These are phyloP conservation scores for Neurospora africana DNA, from an alignment of 495 filamentous ascomycete species.

Conservation along the genomic window DNA sequence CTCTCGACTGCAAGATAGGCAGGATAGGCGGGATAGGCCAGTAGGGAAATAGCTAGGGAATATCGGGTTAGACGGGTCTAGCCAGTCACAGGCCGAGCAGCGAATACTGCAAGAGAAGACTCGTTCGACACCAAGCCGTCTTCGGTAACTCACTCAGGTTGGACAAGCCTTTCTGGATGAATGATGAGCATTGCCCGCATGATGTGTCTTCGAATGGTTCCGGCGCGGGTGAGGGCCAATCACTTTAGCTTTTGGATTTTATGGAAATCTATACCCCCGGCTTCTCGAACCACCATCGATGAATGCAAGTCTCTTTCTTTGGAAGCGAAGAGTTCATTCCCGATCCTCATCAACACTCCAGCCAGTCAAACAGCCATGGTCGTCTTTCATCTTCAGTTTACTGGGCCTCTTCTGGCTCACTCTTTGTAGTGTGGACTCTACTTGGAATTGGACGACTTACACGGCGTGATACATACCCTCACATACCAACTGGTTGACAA, in stretches of 20 bases:
- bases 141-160: background rate
- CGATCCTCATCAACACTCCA: background rate
- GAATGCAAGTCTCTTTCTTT: background rate
- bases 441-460: background rate
- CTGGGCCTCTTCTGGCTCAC: background rate
- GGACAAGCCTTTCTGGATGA: background rate
- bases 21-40: background rate
- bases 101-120: background rate
- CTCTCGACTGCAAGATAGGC: background rate
- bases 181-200: background rate
- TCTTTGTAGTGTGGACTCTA: background rate
- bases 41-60: background rate
- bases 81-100: background rate
- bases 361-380: background rate
- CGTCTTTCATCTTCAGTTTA: background rate
- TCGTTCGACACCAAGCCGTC: background rate
- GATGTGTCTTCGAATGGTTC: background rate
- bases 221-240: background rate
- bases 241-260: background rate
- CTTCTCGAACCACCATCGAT: background rate
- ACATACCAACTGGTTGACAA: background rate
- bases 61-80: background rate
- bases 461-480: background rate
- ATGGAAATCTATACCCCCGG: background rate
- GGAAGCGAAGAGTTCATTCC: background rate